These are phyloP conservation scores for Spiraea crenata DNA, from an alignment of 331 rosid species.

Conservation along the genomic window DNA sequence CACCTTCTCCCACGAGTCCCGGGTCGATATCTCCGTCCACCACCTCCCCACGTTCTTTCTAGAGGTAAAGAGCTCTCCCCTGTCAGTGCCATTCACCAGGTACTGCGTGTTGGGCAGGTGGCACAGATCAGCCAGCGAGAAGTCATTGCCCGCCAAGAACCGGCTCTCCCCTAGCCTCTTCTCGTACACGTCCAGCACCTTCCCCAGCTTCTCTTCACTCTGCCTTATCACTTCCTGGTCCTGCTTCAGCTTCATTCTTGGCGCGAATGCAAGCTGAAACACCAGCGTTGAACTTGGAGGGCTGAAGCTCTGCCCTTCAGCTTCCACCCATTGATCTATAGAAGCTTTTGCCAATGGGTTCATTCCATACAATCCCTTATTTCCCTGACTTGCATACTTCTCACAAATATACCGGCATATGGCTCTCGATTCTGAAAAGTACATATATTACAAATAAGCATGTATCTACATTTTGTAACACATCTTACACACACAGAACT, in stretches of 20 bases:
- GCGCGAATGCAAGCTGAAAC: conserved; percentile 84
- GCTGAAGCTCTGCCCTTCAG: conserved; percentile 74
- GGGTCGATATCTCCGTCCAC: conserved; percentile 76
- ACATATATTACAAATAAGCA: no score
- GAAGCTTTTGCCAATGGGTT: conserved; percentile 65
- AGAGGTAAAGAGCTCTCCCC: conserved; percentile 41
- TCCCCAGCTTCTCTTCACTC: conserved; percentile 55
- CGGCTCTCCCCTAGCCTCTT: conserved; percentile 52
- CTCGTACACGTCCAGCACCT: conserved; percentile 73
- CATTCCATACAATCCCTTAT: conserved; percentile 55
- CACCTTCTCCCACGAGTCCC: conserved; percentile 72
- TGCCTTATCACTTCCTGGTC: conserved; percentile 46
- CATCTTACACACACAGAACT: background rate
- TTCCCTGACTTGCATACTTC: conserved; percentile 51
- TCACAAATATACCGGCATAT: conserved; percentile 84
- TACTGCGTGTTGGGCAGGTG: conserved; percentile 81
- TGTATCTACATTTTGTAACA: no score
- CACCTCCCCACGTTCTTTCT: conserved; percentile 63
- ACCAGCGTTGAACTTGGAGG: conserved; percentile 64
- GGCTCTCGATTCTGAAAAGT: conserved; percentile 64
- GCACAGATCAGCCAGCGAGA: conserved; percentile 82
- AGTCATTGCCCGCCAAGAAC: conserved; percentile 71
- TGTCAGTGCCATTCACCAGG: conserved; percentile 35
- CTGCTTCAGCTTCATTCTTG: conserved; percentile 70
- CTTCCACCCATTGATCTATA: conserved; percentile 84